Percentiles rank a stretch among this genome's conserved stretches.
These are phyloP conservation scores for Diutina mesorugosa DNA, from an alignment of 1,139 yeast genomes.

Conservation along the genomic window DNA sequence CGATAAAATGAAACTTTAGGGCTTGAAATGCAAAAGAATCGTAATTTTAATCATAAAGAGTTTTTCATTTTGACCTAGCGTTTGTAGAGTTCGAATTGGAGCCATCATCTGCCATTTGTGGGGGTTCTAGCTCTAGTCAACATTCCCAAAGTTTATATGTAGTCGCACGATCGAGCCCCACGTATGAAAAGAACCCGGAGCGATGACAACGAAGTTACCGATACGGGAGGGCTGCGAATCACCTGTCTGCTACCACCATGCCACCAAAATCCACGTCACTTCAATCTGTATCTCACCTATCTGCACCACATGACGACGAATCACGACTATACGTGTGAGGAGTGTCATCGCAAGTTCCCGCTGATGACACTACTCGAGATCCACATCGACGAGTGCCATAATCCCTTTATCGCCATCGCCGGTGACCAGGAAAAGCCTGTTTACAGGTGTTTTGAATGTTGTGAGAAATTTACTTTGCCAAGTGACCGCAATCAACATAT, in stretches of 20 bases:
- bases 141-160: not conserved
- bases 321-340: conserved; percentile 22
- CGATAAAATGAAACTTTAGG: too few relatives aligned
- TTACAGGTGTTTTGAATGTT: conserved; percentile 24
- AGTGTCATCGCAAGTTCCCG: conserved; percentile 32
- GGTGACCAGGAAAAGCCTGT: conserved; percentile 25
- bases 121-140: not conserved
- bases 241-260: not conserved
- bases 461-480: conserved; percentile 19
- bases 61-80: too few relatives aligned
- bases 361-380: conserved; percentile 22
- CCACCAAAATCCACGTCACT: conserved; percentile 4
- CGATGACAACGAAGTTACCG: not conserved
- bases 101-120: too few relatives aligned
- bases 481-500: conserved; percentile 30
- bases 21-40: too few relatives aligned
- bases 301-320: conserved; percentile 16
- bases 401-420: conserved; percentile 28
- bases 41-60: too few relatives aligned
- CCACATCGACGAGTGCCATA: conserved; percentile 42
- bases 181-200: not conserved
- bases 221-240: not conserved
- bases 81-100: too few relatives aligned
- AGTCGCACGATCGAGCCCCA: not conserved
- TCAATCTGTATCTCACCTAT: conserved; percentile 11